Base-by-base conservation (phyloP, 805 yeast species). In the Cyberlindnera mycetangii region DNA sequence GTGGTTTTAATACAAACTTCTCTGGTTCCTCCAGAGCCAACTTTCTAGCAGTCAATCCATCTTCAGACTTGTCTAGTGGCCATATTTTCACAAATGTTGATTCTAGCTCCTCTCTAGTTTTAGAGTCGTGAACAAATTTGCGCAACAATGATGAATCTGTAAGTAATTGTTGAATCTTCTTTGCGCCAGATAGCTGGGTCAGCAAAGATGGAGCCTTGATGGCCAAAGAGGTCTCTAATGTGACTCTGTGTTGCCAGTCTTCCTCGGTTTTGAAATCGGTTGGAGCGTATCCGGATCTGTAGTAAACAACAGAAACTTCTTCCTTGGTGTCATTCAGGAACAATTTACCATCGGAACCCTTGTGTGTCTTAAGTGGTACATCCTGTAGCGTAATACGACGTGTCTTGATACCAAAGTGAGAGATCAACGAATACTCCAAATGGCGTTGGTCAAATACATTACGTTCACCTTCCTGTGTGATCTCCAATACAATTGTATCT, bases 361-460 rank as follows among this genome's bases (percentile, higher is more conserved):
- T 58, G 15, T 25, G 25, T 2, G 83, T 74, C 32, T 70, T 56
- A 0, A 60, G 55, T 16, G 69, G 60, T 12, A 82, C 78, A 32
- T 85, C 81, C 25, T 78, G 78, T 37, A 92, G 71, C 1, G 88
- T 79, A 20, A 85, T 65, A 56, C 99, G 76, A 39, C 74, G 72
- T 7, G 89, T 75, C 51, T 71, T 75, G 33, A 89, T 67, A 8
- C 78, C 78, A 58, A 79, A 75, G 17, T 71, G 61, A 10, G 72
- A 65, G 53, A 84, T 67, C 34, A 93, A 70, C 21, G 76, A 72
- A 58, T 79, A 87, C 61, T 93, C 98, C 33, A 93, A 61, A 28
- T 79, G 77, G 56, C 96, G 79, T 67, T 93, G 99, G 66, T 93
- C 99, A 65, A 89, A 85, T 21, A 87, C 84, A 62, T 93, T 93